These are phyloP conservation scores for Phlebiopsis flavidoalba DNA, from an alignment of 768 basidiomycete genomes.

Conservation along the genomic window DNA sequence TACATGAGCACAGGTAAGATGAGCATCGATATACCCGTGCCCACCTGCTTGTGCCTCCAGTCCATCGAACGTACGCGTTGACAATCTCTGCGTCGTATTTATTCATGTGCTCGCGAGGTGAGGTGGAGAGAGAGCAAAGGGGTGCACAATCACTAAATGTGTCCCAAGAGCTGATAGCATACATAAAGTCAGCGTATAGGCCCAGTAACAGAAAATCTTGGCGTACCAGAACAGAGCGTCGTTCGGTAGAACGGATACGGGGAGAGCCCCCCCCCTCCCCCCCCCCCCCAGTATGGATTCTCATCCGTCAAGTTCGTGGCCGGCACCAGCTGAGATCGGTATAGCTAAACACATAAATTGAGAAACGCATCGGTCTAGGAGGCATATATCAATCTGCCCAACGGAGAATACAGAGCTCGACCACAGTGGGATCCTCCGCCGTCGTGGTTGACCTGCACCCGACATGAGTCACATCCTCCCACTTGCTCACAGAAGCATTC, in stretches of 20 bases:
- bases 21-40: neutral
- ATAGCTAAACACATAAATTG: conserved; percentile 30
- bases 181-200: neutral
- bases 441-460: neutral
- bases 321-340: conserved; percentile 45
- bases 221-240: conserved; percentile 47
- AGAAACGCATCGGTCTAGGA: neutral
- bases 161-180: conserved; percentile 44
- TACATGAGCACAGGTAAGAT: neutral
- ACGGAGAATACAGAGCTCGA: conserved; percentile 46
- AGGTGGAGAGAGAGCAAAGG: conserved; percentile 40
- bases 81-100: conserved; percentile 42
- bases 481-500: conserved; percentile 31
- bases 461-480: conserved; percentile 39
- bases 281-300: conserved; percentile 50
- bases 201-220: neutral
- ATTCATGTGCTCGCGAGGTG: conserved; percentile 44
- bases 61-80: conserved; percentile 44
- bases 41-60: conserved; percentile 43
- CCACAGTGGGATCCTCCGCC: conserved; percentile 36
- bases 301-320: conserved; percentile 43
- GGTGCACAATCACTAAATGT: conserved; percentile 50
- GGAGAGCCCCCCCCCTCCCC: no score
- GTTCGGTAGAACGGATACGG: conserved; percentile 43
- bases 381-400: conserved; percentile 17